Conservation (phyloP, 2,329 filamentous ascomycete genomes). For the Phialocephala subalpina region DNA sequence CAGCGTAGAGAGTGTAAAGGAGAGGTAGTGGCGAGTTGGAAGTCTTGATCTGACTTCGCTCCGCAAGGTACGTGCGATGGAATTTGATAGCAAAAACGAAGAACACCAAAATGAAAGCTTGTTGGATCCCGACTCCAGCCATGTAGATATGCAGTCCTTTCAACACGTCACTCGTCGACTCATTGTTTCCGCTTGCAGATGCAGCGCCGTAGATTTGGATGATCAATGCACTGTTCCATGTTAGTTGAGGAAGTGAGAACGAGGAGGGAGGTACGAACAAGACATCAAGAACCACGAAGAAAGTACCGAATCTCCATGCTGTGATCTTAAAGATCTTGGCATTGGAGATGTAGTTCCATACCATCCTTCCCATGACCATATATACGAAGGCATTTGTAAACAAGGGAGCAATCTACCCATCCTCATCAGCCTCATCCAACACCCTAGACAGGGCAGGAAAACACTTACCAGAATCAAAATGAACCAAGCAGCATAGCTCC, state of each 20-base stretch:
- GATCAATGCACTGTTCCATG: constrained; percentile 33
- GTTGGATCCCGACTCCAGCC: constrained; percentile 58
- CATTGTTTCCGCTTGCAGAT: constrained; percentile 46
- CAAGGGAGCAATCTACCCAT: constrained; percentile 28
- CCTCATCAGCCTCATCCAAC: not conserved
- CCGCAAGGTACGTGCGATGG: constrained; percentile 38
- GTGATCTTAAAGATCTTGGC: constrained; percentile 33
- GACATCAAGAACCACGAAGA: constrained; percentile 41
- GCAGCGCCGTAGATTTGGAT: constrained; percentile 33
- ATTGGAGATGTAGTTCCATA: constrained; percentile 36
- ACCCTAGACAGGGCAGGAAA: no score
- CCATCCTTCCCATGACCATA: constrained; percentile 41
- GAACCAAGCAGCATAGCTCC: constrained; percentile 31
- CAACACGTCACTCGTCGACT: constrained; percentile 30
- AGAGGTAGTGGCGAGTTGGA: constrained; percentile 29
- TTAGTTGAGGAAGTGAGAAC: not conserved
- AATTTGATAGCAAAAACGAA: constrained; percentile 48
- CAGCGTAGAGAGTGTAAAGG: constrained; percentile 46
- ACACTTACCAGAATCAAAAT: constrained; percentile 33
- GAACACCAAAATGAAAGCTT: constrained; percentile 56
- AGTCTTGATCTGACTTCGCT: not conserved
- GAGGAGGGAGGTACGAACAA: constrained; percentile 29
- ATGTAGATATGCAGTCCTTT: constrained; percentile 54
- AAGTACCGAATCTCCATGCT: constrained; percentile 35
- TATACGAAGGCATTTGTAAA: constrained; percentile 41